Percentiles rank a stretch among this genome's conserved stretches.
Evolutionary conservation across 768 basidiomycete species (phyloP).

Genomic region (Suillus cothurnatus): DNA sequence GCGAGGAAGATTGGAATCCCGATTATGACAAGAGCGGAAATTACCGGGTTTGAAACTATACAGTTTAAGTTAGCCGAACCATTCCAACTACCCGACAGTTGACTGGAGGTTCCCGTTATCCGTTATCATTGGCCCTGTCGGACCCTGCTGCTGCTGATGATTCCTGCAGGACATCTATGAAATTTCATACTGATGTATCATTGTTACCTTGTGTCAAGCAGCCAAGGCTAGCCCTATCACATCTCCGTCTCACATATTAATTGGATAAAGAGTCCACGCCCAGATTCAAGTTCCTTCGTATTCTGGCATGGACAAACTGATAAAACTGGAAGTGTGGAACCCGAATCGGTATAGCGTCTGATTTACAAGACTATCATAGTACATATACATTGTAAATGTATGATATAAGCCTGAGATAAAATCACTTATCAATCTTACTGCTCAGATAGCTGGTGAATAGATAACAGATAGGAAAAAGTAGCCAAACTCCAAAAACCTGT

Average conservation of each 20-base stretch:
- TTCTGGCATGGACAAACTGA: neutral
- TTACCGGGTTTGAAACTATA: neutral
- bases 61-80: neutral
- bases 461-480: neutral
- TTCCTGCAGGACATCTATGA: neutral
- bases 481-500: neutral
- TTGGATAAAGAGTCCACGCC: neutral
- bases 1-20: neutral
- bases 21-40: neutral
- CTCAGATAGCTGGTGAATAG: neutral
- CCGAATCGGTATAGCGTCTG: neutral
- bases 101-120: too few species aligned
- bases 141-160: neutral
- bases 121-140: neutral
- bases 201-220: neutral
- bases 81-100: neutral
- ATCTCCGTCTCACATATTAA: neutral
- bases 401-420: neutral
- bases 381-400: neutral
- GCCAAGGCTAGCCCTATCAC: neutral
- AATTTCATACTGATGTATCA: neutral
- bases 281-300: neutral
- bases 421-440: neutral
- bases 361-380: neutral
- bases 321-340: neutral